Evolutionary conservation across 1,139 yeast genomes (phyloP).

Genomic region (Protomyces macrosporus): DNA sequence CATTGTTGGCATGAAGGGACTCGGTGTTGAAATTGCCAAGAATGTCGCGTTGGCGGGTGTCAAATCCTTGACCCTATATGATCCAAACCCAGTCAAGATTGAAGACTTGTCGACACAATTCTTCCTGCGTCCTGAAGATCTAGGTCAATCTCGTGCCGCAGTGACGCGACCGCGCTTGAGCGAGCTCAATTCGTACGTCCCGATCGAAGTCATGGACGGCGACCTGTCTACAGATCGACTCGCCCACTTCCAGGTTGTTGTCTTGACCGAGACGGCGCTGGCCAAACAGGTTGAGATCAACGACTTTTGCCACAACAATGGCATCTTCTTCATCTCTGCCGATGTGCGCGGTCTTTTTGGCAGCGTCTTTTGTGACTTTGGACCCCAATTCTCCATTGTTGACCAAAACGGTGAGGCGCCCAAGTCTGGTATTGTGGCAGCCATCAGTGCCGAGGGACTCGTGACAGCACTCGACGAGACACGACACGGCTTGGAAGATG

Average conservation of each 20-base stretch:
- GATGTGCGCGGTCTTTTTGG: constrained; percentile 88
- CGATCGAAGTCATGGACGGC: constrained; percentile 61
- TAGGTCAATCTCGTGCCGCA: constrained; percentile 73
- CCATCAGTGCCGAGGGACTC: constrained; percentile 79
- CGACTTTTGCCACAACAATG: constrained; percentile 63
- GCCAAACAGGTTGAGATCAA: constrained; percentile 74
- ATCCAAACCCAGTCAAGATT: constrained; percentile 63
- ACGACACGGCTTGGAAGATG: constrained; percentile 91
- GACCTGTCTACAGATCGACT: constrained; percentile 47
- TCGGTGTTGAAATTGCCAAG: constrained; percentile 89
- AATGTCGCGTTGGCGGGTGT: constrained; percentile 97
- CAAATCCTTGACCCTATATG: constrained; percentile 81
- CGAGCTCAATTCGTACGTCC: constrained; percentile 86
- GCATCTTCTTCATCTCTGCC: constrained; percentile 73
- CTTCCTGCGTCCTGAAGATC: constrained; percentile 62
- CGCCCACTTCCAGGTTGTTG: constrained; percentile 67
- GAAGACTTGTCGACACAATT: constrained; percentile 84
- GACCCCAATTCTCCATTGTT: constrained; percentile 67
- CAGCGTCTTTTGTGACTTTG: constrained; percentile 82
- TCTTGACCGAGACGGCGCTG: constrained; percentile 68
- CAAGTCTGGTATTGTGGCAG: constrained; percentile 62
- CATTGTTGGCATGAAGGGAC: constrained; percentile 79
- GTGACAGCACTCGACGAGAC: constrained; percentile 88
- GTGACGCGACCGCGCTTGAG: constrained; percentile 62
- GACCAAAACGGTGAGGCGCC: constrained; percentile 96